These are phyloP conservation scores for Datisca glomerata DNA, from an alignment of 306 rosid genomes.

Conservation along the genomic window DNA sequence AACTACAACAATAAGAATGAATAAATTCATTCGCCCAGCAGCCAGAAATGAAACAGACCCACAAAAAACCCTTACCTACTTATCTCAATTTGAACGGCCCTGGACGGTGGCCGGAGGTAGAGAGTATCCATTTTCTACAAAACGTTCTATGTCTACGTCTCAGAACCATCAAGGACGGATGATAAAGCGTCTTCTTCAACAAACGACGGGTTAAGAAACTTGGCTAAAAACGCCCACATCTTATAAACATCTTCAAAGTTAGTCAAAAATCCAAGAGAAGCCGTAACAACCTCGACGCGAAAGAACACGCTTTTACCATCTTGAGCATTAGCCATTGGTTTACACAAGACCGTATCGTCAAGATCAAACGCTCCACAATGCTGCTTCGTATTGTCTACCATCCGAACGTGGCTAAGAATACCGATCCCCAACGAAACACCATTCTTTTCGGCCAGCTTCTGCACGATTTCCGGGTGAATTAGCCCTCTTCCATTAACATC, in stretches of 20 bases:
- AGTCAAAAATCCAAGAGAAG: conserved; percentile 75
- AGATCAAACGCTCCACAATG: conserved; percentile 26
- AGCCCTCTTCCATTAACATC: conserved; percentile 42
- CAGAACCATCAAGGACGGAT: conserved; percentile 29
- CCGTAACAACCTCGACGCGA: conserved; percentile 87
- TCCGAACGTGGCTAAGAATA: conserved; percentile 68
- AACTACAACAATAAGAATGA: not conserved
- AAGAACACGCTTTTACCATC: conserved; percentile 58
- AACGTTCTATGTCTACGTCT: conserved; percentile 21
- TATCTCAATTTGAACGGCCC: no score
- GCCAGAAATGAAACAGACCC: not conserved
- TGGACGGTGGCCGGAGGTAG: no score
- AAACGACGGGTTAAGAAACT: conserved; percentile 73
- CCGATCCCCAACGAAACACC: conserved; percentile 87
- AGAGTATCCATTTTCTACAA: not conserved
- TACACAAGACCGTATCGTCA: conserved; percentile 61
- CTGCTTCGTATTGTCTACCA: conserved; percentile 52
- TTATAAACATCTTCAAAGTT: conserved; percentile 92
- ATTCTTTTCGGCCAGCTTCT: conserved; percentile 73
- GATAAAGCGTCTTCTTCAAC: conserved; percentile 23
- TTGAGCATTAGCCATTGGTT: conserved; percentile 66
- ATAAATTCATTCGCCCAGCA: not conserved
- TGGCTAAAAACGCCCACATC: conserved; percentile 92
- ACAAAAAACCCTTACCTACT: no score
- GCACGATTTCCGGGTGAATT: conserved; percentile 84